A percentile compares a stretch with the other conserved stretches of the same genome.
These are phyloP conservation scores for Suillus americanus DNA, from an alignment of 768 basidiomycete genomes.

Conservation along the genomic window DNA sequence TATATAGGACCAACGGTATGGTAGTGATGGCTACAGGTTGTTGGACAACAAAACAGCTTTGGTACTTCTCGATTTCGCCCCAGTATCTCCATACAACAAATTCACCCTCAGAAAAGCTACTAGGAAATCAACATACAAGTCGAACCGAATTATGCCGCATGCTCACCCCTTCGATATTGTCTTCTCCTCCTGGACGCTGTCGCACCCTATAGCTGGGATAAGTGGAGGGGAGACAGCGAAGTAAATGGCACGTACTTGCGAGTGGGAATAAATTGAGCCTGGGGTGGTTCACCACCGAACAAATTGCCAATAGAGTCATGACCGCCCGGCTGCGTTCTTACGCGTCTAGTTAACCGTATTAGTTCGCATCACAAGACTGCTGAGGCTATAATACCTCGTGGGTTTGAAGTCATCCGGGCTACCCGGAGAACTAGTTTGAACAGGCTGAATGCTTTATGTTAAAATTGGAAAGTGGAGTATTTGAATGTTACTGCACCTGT, in stretches of 20 bases:
- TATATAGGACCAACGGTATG: background rate
- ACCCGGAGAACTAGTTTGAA: background rate
- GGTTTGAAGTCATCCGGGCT: slow-evolving; percentile 36
- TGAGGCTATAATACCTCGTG: slow-evolving; percentile 39
- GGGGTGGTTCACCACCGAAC: slow-evolving; percentile 43
- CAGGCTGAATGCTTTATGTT: background rate
- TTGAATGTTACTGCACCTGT: slow-evolving; percentile 1
- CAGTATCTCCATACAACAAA: background rate
- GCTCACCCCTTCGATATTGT: slow-evolving; percentile 50
- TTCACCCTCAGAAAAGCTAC: slow-evolving; percentile 28
- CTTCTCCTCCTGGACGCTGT: slow-evolving; percentile 65
- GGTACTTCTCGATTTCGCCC: background rate
- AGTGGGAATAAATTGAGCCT: slow-evolving; percentile 62
- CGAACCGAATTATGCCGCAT: slow-evolving; percentile 5
- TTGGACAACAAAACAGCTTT: slow-evolving; percentile 1
- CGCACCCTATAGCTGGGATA: slow-evolving; percentile 46
- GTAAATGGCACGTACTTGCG: slow-evolving; percentile 46
- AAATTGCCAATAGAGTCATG: slow-evolving; percentile 32
- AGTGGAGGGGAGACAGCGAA: slow-evolving; percentile 1
- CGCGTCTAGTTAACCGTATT: slow-evolving; percentile 24
- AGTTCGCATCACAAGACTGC: background rate
- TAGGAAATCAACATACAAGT: slow-evolving; percentile 4
- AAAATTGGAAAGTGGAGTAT: background rate
- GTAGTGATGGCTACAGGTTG: background rate
- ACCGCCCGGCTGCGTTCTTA: slow-evolving; percentile 33